Evolutionary conservation across 2,329 filamentous ascomycete genomes (phyloP).

Genomic region (Leptographium wingfieldii): DNA sequence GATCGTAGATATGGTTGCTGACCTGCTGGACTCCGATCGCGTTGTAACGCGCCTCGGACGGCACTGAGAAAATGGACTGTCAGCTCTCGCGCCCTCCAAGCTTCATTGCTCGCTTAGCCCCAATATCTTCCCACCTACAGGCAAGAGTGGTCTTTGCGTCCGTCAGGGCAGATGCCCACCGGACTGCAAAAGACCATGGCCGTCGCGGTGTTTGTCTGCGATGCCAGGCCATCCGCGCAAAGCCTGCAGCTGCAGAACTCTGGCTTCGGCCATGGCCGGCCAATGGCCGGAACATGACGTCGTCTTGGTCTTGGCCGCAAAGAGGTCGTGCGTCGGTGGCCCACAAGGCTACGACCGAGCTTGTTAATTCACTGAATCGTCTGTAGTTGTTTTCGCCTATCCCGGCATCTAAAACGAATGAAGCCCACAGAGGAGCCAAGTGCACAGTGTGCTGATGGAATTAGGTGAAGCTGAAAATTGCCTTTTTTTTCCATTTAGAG

Average conservation of each 20-base stretch:
- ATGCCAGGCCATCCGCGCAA: slow-evolving; percentile 38
- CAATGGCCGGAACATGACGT: slow-evolving; percentile 23
- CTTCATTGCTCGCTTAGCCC: not conserved
- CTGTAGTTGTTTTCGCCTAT: not conserved
- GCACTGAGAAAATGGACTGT: slow-evolving; percentile 20
- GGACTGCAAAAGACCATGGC: slow-evolving; percentile 19
- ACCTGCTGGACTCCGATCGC: slow-evolving; percentile 92
- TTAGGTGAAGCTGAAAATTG: not conserved
- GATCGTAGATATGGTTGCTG: slow-evolving; percentile 67
- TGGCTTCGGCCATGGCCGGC: slow-evolving; percentile 19
- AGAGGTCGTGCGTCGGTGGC: not conserved
- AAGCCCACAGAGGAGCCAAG: not conserved
- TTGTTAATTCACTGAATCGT: not conserved
- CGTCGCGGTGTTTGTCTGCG: slow-evolving; percentile 21
- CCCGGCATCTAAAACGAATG: not conserved
- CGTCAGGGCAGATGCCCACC: slow-evolving; percentile 31
- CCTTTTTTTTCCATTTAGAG: not conserved
- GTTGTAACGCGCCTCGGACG: slow-evolving; percentile 61
- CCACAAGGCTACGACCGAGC: not conserved
- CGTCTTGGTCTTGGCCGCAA: not conserved
- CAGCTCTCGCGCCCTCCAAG: not conserved
- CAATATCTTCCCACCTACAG: slow-evolving; percentile 20
- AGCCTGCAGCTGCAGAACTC: slow-evolving; percentile 27
- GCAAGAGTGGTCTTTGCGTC: slow-evolving; percentile 22
- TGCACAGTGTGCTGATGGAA: not conserved